phyloP scores from a whole-genome alignment of 768 basidiomycete species.

The Termitomyces sp. region DNA sequence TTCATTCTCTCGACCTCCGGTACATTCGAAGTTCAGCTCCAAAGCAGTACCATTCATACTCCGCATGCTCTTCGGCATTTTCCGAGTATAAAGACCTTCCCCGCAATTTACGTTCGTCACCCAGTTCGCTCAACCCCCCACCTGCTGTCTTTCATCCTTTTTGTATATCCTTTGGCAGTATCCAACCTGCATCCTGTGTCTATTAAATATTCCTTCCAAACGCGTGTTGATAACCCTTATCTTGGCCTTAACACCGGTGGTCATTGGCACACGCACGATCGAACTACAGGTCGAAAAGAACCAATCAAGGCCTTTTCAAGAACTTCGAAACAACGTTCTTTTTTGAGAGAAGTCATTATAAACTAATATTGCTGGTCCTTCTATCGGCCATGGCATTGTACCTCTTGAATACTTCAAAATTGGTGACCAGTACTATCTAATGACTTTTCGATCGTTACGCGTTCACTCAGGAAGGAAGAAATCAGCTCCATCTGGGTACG shows the following conservation, averaged over 20 bases:
- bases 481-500: neutral
- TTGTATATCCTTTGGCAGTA: neutral
- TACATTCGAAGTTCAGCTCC: constrained; percentile 22
- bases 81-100: constrained; percentile 5
- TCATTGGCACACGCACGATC: neutral
- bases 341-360: neutral
- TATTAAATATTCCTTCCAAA: neutral
- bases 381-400: no score
- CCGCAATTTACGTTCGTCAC: neutral
- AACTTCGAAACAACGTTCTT: neutral
- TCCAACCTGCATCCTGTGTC: no score
- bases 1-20: constrained; percentile 40
- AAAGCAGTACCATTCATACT: constrained; percentile 17
- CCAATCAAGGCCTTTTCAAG: neutral
- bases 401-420: neutral
- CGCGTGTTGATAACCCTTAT: no score
- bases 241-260: neutral
- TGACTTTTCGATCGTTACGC: neutral
- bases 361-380: neutral
- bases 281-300: neutral
- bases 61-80: constrained; percentile 16
- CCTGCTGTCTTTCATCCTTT: neutral
- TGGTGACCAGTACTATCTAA: no score
- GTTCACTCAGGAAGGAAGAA: neutral
- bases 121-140: neutral